phyloP scores from a whole-genome alignment of 129 eudicot species.

The Helianthus tuberosus region DNA sequence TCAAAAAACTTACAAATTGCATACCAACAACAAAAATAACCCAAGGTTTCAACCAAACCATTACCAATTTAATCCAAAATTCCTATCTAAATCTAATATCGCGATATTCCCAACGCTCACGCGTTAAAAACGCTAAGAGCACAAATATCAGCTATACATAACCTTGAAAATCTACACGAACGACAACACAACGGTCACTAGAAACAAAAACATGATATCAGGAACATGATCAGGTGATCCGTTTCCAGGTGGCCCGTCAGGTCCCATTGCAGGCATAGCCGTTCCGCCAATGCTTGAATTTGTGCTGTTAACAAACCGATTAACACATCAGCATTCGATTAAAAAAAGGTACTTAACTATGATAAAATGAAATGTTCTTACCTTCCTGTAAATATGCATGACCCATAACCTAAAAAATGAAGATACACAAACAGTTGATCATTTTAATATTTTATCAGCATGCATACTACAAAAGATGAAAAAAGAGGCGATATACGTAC shows the following conservation, averaged over 20 bases:
- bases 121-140: constrained; percentile 25
- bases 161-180: constrained; percentile 28
- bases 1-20: constrained; percentile 8
- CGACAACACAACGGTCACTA: constrained; percentile 25
- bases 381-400: constrained; percentile 89
- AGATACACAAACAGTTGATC: background rate
- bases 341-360: background rate
- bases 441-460: background rate
- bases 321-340: constrained; percentile 23
- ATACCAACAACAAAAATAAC: background rate
- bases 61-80: constrained; percentile 33
- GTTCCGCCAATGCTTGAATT: constrained; percentile 47
- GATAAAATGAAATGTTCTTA: constrained; percentile 30
- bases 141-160: constrained; percentile 30
- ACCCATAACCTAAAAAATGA: constrained; percentile 64
- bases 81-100: constrained; percentile 15
- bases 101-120: constrained; percentile 20
- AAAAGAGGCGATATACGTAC: constrained; percentile 45
- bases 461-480: background rate
- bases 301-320: constrained; percentile 47
- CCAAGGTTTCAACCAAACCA: constrained; percentile 16
- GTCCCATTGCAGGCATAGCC: constrained; percentile 66
- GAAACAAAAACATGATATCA: constrained; percentile 23
- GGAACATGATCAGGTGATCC: constrained; percentile 38
- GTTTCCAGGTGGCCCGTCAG: constrained; percentile 52